Percentiles rank a stretch among this genome's conserved stretches.
These are phyloP conservation scores for Teratosphaeria pseudoeucalypti DNA, from an alignment of 2,329 filamentous ascomycete genomes.

Conservation along the genomic window DNA sequence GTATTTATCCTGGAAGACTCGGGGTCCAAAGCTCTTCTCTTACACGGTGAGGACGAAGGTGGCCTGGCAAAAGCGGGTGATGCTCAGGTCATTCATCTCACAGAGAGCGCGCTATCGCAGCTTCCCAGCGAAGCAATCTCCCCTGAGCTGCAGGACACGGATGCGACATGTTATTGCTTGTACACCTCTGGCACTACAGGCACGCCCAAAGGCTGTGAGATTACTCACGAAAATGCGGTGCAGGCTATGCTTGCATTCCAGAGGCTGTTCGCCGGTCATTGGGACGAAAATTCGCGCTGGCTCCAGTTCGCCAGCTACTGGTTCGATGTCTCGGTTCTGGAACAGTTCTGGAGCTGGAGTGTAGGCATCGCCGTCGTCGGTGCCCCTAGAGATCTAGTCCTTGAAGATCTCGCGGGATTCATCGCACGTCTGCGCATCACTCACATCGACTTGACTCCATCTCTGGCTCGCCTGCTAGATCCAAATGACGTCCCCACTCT, in stretches of 20 bases:
- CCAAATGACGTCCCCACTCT: conserved; percentile 73
- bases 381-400: conserved; percentile 71
- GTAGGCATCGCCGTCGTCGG: conserved; percentile 77
- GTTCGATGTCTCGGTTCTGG: conserved; percentile 48
- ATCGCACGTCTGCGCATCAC: conserved; percentile 68
- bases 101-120: neutral
- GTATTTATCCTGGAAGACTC: conserved; percentile 71
- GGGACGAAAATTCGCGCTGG: conserved; percentile 66
- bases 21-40: conserved; percentile 38
- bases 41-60: conserved; percentile 22
- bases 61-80: neutral
- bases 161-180: conserved; percentile 66
- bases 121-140: neutral
- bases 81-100: neutral
- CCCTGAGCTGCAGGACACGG: conserved; percentile 19
- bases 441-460: conserved; percentile 86
- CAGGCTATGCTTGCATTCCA: conserved; percentile 86
- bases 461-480: conserved; percentile 65
- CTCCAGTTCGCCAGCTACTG: conserved; percentile 90
- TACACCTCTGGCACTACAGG: conserved; percentile 80
- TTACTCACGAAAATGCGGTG: conserved; percentile 79
- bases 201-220: conserved; percentile 75
- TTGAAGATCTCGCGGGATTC: conserved; percentile 67
- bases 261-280: conserved; percentile 63
- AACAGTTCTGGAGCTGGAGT: conserved; percentile 94